Conservation (phyloP, 768 basidiomycete species). For the Dacryopinax spathularia region DNA sequence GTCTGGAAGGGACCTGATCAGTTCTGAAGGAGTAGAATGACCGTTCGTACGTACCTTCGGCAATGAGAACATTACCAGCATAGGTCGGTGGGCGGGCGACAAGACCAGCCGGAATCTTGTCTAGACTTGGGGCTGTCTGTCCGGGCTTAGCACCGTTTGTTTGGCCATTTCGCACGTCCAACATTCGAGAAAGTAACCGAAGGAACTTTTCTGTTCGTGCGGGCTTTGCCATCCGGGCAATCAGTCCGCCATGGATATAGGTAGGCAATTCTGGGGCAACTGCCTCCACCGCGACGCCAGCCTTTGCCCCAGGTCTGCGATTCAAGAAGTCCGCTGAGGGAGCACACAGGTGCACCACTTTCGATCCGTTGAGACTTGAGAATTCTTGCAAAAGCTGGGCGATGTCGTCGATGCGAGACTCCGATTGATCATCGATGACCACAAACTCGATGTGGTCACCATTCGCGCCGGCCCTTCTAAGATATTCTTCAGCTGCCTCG, state of each 20-base stretch:
- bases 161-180: conserved; percentile 33
- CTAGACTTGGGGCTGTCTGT: conserved; percentile 26
- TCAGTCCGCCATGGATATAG: conserved; percentile 11
- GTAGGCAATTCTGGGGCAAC: background rate
- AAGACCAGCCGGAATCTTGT: conserved; percentile 35
- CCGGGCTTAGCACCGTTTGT: conserved; percentile 24
- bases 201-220: conserved; percentile 46
- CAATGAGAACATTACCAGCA: conserved; percentile 49
- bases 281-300: background rate
- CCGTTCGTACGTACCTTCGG: conserved; percentile 40
- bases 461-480: conserved; percentile 24
- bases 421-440: conserved; percentile 53
- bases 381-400: conserved; percentile 34
- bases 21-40: background rate
- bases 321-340: conserved; percentile 34
- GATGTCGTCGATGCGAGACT: conserved; percentile 43
- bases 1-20: conserved; percentile 28
- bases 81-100: conserved; percentile 36
- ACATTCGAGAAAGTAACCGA: conserved; percentile 46
- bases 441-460: conserved; percentile 43
- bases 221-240: conserved; percentile 58
- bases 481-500: conserved; percentile 32
- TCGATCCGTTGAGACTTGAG: conserved; percentile 36
- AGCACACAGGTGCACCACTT: conserved; percentile 57
- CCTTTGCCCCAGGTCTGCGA: background rate